Percentiles rank a stretch among this genome's conserved stretches.
phyloP scores from a whole-genome alignment of 2,329 filamentous ascomycete species.

The Rhinocladiella mackenziei region DNA sequence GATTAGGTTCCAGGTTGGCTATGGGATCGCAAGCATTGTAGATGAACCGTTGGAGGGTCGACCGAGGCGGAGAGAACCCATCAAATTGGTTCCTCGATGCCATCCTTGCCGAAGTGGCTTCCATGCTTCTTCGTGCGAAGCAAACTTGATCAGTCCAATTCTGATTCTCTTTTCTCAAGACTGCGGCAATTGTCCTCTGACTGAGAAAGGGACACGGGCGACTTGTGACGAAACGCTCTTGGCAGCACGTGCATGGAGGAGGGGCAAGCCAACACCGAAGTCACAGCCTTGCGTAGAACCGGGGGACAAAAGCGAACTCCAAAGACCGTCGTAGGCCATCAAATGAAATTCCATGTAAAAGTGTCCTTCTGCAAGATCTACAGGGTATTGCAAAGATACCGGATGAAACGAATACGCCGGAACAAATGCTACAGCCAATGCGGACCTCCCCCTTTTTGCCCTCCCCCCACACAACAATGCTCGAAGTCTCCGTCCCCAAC shows the following conservation, averaged over 20 bases:
- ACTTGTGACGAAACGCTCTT: constrained; percentile 5
- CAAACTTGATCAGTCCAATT: neutral
- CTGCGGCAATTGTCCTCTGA: neutral
- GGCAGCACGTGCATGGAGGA: neutral
- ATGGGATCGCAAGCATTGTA: constrained; percentile 86
- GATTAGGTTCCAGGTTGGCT: constrained; percentile 96
- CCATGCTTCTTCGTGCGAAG: constrained; percentile 53
- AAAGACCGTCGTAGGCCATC: neutral
- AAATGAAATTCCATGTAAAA: neutral
- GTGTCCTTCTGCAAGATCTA: constrained; percentile 9
- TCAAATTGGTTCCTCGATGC: constrained; percentile 92
- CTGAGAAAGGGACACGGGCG: neutral
- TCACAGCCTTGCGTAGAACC: constrained; percentile 1
- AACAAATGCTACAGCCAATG: constrained; percentile 18
- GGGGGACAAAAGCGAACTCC: too few species aligned
- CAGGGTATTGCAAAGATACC: constrained; percentile 9
- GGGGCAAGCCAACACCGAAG: neutral
- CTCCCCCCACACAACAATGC: too few species aligned
- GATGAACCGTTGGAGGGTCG: constrained; percentile 91
- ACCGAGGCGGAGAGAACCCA: constrained; percentile 72
- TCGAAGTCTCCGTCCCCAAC: constrained; percentile 10
- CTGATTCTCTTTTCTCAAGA: neutral
- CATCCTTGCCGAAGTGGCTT: constrained; percentile 92
- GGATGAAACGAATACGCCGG: constrained; percentile 10
- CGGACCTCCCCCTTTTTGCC: constrained; percentile 1